These are phyloP conservation scores for Phalaenopsis hybrid DNA, from an alignment of 116 monocot species.

Conservation along the genomic window DNA sequence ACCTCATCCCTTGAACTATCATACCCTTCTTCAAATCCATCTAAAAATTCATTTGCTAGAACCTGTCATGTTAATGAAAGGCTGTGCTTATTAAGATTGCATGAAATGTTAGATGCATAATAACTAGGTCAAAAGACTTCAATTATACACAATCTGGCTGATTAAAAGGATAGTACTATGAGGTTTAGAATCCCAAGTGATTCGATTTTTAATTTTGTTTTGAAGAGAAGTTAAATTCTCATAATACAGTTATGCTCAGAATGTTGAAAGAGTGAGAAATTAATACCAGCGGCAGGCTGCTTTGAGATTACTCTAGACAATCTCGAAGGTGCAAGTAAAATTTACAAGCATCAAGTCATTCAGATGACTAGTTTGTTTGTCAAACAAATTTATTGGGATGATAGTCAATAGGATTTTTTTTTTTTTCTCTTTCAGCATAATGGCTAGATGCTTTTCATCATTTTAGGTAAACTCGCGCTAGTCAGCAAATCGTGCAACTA, in stretches of 20 bases:
- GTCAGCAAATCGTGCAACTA: background rate
- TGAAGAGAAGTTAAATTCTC: background rate
- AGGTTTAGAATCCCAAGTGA: background rate
- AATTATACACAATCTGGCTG: background rate
- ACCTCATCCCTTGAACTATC: slow-evolving; percentile 92
- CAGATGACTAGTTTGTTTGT: background rate
- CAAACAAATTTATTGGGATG: background rate
- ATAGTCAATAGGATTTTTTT: background rate
- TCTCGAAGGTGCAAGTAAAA: background rate
- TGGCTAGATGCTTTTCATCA: background rate
- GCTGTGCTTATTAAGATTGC: background rate
- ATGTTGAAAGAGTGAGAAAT: background rate
- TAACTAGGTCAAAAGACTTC: background rate
- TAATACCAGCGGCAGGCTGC: background rate
- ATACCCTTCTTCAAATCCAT: slow-evolving; percentile 82
- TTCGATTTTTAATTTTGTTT: background rate
- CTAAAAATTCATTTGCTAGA: slow-evolving; percentile 61
- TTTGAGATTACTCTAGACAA: background rate
- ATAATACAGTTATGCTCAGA: background rate
- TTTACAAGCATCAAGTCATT: background rate
- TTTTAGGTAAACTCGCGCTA: background rate
- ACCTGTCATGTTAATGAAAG: slow-evolving; percentile 25
- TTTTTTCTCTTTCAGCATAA: background rate
- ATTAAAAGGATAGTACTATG: background rate
- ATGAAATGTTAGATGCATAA: background rate